These are phyloP conservation scores for Dactylonectria estremocensis DNA, from an alignment of 2,329 filamentous ascomycete genomes.

Conservation along the genomic window DNA sequence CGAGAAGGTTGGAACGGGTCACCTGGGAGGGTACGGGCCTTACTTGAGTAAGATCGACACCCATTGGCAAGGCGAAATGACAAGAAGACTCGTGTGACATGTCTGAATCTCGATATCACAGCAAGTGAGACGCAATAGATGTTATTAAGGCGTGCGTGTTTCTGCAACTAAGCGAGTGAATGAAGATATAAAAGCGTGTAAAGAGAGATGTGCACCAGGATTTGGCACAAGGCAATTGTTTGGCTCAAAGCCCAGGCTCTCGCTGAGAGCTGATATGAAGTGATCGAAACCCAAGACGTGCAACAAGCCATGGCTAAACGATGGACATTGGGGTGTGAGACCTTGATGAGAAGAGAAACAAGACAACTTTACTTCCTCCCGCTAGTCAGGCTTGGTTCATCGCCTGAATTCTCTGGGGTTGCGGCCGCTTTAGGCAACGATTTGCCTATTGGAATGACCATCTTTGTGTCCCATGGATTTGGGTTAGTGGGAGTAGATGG, in stretches of 20 bases:
- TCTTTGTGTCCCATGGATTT: background rate
- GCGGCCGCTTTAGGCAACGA: background rate
- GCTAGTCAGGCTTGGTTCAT: background rate
- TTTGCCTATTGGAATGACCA: background rate
- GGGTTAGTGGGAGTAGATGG: background rate
- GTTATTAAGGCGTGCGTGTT: background rate
- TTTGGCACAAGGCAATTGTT: background rate
- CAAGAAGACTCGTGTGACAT: background rate
- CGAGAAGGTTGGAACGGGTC: background rate
- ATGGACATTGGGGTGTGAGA: background rate
- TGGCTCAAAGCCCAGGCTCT: background rate
- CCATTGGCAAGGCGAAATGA: background rate
- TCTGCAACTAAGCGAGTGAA: background rate
- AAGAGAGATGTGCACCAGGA: background rate
- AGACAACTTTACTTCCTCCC: background rate
- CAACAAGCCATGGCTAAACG: background rate
- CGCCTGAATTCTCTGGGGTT: background rate
- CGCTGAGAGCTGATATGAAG: background rate
- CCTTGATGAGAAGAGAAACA: background rate
- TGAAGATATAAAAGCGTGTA: background rate
- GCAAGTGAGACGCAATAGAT: background rate
- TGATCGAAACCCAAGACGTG: background rate
- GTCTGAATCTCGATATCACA: background rate
- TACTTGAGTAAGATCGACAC: background rate
- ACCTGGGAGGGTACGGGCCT: background rate